phyloP scores from a whole-genome alignment of 139 green algal species.

The Volvox africanus region DNA sequence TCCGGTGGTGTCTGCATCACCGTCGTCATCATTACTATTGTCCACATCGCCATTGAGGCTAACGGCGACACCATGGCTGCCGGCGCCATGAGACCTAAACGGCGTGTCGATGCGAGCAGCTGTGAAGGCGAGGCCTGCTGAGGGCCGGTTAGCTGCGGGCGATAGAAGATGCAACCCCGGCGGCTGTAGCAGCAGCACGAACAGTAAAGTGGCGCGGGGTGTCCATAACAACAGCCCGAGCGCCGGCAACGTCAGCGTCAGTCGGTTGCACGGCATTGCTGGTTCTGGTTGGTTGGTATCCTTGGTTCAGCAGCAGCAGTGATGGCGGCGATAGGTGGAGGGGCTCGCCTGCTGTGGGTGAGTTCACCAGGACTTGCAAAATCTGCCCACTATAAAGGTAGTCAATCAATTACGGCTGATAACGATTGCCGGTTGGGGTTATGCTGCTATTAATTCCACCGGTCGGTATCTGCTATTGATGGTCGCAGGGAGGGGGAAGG shows the following conservation, averaged over 20 bases:
- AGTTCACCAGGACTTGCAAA: too few relatives aligned
- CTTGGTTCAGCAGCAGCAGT: too few relatives aligned
- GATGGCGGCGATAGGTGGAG: neutral
- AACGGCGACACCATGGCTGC: neutral
- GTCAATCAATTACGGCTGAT: too few relatives aligned
- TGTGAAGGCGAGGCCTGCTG: neutral
- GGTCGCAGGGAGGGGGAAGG: too few relatives aligned
- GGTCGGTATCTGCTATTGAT: too few relatives aligned
- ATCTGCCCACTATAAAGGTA: too few relatives aligned
- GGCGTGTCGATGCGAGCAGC: neutral
- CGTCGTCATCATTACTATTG: neutral
- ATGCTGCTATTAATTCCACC: too few relatives aligned
- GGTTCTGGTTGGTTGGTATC: neutral
- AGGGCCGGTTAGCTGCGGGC: neutral
- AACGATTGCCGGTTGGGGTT: too few relatives aligned
- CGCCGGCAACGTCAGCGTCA: neutral
- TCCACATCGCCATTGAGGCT: neutral
- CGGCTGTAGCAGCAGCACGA: neutral
- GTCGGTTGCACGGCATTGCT: neutral
- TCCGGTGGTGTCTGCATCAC: neutral
- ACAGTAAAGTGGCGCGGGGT: neutral
- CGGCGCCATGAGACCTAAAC: neutral
- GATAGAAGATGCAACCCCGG: neutral
- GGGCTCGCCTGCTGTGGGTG: too few relatives aligned
- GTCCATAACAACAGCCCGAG: too few relatives aligned